A percentile compares a stretch with the other conserved stretches of the same genome.
Conservation (phyloP, 805 yeast species). For the Deakozyma indianensis region DNA sequence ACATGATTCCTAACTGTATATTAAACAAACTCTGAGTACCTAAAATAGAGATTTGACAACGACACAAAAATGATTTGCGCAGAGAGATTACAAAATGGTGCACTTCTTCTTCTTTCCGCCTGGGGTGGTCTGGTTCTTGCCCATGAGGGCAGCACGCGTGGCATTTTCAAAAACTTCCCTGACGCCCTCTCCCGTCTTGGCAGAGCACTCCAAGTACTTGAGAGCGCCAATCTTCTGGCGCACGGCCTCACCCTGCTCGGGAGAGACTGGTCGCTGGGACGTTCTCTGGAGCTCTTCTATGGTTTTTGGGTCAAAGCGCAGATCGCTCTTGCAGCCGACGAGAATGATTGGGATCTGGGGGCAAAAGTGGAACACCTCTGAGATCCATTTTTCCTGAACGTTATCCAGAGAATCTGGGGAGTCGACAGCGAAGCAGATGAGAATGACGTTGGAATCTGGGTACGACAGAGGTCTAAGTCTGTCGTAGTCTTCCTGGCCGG, state of each 20-base stretch:
- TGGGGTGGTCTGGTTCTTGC: conserved; percentile 26
- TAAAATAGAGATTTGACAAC: too few relatives aligned
- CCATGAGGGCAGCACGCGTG: conserved; percentile 70
- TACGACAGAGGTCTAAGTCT: conserved; percentile 82
- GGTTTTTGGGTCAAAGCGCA: conserved; percentile 69
- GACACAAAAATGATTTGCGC: too few relatives aligned
- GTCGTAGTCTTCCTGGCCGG: conserved; percentile 96
- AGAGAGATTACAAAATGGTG: conserved; percentile 44
- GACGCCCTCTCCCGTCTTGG: conserved; percentile 75
- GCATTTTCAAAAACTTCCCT: conserved; percentile 82
- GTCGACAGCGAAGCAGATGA: conserved; percentile 83
- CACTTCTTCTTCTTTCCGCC: conserved; percentile 46
- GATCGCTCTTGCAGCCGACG: conserved; percentile 84
- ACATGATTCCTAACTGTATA: too few relatives aligned
- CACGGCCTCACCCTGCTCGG: conserved; percentile 73
- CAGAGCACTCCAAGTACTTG: conserved; percentile 83
- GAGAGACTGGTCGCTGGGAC: conserved; percentile 66
- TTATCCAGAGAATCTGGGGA: conserved; percentile 86
- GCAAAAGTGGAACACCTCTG: conserved; percentile 87
- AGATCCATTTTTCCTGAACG: conserved; percentile 92
- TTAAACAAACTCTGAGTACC: too few relatives aligned
- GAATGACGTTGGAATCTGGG: conserved; percentile 84
- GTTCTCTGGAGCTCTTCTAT: conserved; percentile 60
- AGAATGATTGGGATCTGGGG: conserved; percentile 85
- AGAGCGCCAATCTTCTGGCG: conserved; percentile 84